Conservation (phyloP, 768 basidiomycete species). For the Gloeopeniophorella convolvens region DNA sequence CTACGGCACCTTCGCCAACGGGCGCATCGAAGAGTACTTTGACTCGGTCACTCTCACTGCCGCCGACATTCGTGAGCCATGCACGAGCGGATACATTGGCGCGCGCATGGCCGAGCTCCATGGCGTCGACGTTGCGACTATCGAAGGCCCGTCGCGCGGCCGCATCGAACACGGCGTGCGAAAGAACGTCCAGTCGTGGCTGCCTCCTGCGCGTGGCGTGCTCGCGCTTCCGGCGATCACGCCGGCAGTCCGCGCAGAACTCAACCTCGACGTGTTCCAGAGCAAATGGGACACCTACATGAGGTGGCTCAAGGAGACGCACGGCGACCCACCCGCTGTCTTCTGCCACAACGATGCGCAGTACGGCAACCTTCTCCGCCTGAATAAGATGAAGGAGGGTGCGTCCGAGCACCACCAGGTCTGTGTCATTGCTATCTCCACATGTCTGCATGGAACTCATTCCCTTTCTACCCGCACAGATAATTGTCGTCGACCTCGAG, state of each 20-base stretch:
- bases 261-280: constrained; percentile 62
- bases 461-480: constrained; percentile 37
- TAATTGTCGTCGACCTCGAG: constrained; percentile 97
- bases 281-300: constrained; percentile 63
- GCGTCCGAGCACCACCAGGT: constrained; percentile 75
- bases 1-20: constrained; percentile 93
- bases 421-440: constrained; percentile 21
- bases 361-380: constrained; percentile 83
- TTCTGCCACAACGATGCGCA: constrained; percentile 95
- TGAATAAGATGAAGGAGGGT: constrained; percentile 51
- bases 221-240: constrained; percentile 51
- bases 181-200: constrained; percentile 68
- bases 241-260: constrained; percentile 38
- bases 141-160: constrained; percentile 45
- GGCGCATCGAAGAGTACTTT: constrained; percentile 94
- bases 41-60: constrained; percentile 76
- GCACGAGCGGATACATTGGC: constrained; percentile 81
- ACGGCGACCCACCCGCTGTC: constrained; percentile 59
- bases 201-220: constrained; percentile 65
- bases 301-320: constrained; percentile 55
- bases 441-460: constrained; percentile 19
- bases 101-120: constrained; percentile 95
- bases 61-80: constrained; percentile 68
- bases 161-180: constrained; percentile 53
- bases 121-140: constrained; percentile 71